Conservation (phyloP, 192 early-diverging fungal genomes). For the Spinellus fusiger region DNA sequence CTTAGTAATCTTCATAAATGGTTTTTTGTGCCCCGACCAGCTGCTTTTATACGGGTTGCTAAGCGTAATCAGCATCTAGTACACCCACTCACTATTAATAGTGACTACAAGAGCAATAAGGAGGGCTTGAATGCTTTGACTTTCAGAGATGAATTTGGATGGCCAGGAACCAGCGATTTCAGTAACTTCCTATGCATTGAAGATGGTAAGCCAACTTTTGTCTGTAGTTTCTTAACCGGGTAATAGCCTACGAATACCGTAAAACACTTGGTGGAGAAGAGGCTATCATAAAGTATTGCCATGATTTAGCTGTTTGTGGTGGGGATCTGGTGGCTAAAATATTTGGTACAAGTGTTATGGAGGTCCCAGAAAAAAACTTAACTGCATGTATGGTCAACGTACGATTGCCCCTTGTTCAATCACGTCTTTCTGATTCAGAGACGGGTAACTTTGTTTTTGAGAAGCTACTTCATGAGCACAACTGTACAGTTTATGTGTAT, state of each 20-base stretch:
- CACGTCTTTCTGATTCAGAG: constrained; percentile 11
- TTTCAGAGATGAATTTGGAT: constrained; percentile 43
- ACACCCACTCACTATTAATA: constrained; percentile 40
- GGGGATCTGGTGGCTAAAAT: constrained; percentile 50
- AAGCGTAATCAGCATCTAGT: constrained; percentile 41
- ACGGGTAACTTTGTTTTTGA: constrained; percentile 33
- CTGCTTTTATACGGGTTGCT: constrained; percentile 50
- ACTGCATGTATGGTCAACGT: constrained; percentile 59
- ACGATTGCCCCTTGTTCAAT: constrained; percentile 37
- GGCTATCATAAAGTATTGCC: constrained; percentile 49
- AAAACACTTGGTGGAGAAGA: constrained; percentile 53
- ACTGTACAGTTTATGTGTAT: constrained; percentile 27
- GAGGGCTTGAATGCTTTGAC: constrained; percentile 12
- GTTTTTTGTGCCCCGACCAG: constrained; percentile 49
- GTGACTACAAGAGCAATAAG: constrained; percentile 23
- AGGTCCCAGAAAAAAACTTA: constrained; percentile 35
- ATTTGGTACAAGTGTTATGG: constrained; percentile 46
- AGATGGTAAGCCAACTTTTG: constrained; percentile 7
- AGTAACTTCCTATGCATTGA: constrained; percentile 20
- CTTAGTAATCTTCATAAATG: constrained; percentile 69
- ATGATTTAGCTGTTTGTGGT: constrained; percentile 47
- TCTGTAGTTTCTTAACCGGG: not conserved
- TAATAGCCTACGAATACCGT: constrained; percentile 43
- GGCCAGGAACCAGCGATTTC: constrained; percentile 38
- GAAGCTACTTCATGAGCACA: constrained; percentile 21